Evolutionary conservation across 2,329 filamentous ascomycete species (phyloP), one percentile per base, ranked within the genome.

Genomic region (Fusarium scirpi): DNA sequence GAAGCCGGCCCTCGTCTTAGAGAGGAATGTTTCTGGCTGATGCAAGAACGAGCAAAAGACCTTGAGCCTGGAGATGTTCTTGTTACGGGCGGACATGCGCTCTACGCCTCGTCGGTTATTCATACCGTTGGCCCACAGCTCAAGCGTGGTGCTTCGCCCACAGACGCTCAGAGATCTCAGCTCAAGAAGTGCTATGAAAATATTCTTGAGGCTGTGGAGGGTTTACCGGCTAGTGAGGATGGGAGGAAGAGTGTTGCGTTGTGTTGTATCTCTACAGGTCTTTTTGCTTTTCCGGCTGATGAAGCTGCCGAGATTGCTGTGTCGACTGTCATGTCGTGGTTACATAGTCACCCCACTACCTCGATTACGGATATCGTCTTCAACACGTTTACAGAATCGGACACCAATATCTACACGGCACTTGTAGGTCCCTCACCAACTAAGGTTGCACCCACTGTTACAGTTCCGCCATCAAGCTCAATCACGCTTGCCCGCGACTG

Each of bases 61-160:
- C 29, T 75, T 5, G 3, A 45, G 2, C 59, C 71, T 1, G 73
- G 73, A 0, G 67, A 73, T 1, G 43, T 51, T 0, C 57, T 75
- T 7, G 61, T 70, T 3, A 70, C 73, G 1, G 29, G 12, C 1
- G 71, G 71, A 0, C 60, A 75, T 52, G 51, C 38, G 1, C 49
- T 75, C 0, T 58, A 67, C 4, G 52, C 61, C 1, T 54, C 62
- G 4, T 65, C 48, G 1, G 49, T 75, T 0, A 54, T 75, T 3
- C 73, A 75, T 6, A 70, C 71, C 0, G 73, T 75, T 6, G 73
- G 73, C 0, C 73, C 73, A 0, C 67, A 74, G 2, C 46, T 75
- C 0, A 27, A 10, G 11, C 54, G 57, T 0, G 69, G 71, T 1
- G 30, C 61, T 2, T 29, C 32, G 0, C 71, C 73, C 1, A 68